Evolutionary conservation across 345 rosid species (phyloP), one percentile per base, ranked within the genome.

Genomic region (Barbarea vulgaris): DNA sequence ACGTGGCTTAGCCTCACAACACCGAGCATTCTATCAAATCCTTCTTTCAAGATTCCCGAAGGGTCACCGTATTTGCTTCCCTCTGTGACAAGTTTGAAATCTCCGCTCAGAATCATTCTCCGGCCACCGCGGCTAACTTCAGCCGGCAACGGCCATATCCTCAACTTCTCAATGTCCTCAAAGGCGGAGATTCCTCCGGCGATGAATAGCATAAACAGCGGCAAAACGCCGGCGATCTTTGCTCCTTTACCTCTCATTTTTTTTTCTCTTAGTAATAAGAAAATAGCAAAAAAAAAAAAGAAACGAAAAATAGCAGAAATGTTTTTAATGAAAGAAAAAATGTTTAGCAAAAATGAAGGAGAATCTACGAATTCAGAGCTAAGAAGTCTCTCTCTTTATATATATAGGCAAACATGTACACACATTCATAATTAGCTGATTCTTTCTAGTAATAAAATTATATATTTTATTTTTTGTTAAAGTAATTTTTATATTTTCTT

Each of bases 71-170:
- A 81, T 53, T 76, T 75, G 69, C 74, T 70, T 5, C 81, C 81
- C 3, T 77, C 67, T 3, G 80, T 80, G 2, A 56, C 34, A 12
- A 90, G 75, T 64, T 60, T 30, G 69, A 90, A 88, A 69, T 77
- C 78, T 12, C 55, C 63, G 39, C 77, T 51, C 66, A 90, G 0
- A 77, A 31, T 65, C 54, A 88, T 55, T 28, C 37, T 76, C 21
- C 64, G 69, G 24, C 72, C 75, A 5, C 96, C 96, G 44, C 31
- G 70, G 54, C 74, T 82, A 12, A 79, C 84, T 27, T 74, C 77
- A 46, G 33, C 75, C 51, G 89, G 91, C 73, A 85, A 73, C 24
- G 91, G 91, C 91, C 91, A 85, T 61, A 85, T 80, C 44, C 81
- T 84, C 46, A 85, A 57, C 52, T 36, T 53, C 25, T 59, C 79